Evolutionary conservation across 1,139 yeast genomes (phyloP), one percentile per base, ranked within the genome.

Genomic region (Protomyces inouyei): DNA sequence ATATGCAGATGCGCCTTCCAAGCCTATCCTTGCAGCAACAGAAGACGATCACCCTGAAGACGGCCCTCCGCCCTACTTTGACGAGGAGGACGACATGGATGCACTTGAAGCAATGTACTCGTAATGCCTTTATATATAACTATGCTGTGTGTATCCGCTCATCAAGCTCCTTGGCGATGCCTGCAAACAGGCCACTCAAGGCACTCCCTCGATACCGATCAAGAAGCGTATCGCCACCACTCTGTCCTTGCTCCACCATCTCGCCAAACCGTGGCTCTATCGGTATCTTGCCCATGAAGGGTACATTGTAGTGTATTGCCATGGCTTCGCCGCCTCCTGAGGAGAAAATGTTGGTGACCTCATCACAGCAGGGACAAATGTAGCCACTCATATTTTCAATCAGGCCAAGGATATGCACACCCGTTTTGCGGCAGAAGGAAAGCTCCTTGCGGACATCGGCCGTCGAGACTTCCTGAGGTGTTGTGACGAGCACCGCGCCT

Each of bases 381-480:
- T 88, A 95, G 1, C 98, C 98, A 18, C 95, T 85, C 98, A 95
- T 93, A 73, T 95, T 95, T 73, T 95, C 99, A 21, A 95, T 86
- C 18, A 95, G 81, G 1, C 99, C 99, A 56, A 93, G 75, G 2
- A 93, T 83, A 53, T 81, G 81, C 69, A 95, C 85, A 43, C 85
- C 85, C 10, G 95, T 97, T 74, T 92, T 93, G 55, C 83, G 81
- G 75, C 98, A 93, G 71, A 92, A 95, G 72, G 89, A 93, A 46
- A 95, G 84, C 76, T 95, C 98, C 72, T 95, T 95, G 65, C 91
- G 82, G 9, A 95, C 99, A 76, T 95, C 99, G 37, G 93, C 85
- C 6, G 95, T 83, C 0, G 98, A 91, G 8, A 95, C 95, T 70
- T 85, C 86, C 73, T 95, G 99, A 0, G 99, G 98, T 0, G 98